Conservation (phyloP, 441 rosid genomes). For the Aleurites moluccanus region DNA sequence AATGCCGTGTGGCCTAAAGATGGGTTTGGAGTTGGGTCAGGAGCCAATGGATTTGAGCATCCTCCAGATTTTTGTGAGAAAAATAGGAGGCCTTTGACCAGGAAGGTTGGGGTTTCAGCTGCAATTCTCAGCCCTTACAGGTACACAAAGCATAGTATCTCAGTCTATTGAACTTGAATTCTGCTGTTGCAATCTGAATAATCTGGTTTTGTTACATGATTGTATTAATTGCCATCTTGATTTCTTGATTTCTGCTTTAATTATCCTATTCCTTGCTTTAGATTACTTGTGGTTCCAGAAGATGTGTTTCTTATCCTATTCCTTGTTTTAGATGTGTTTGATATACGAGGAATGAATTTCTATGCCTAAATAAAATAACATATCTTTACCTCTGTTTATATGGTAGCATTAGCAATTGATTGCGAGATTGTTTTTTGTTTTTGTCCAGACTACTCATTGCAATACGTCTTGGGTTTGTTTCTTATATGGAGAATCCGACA, state of each 20-base stretch:
- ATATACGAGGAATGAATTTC: not conserved
- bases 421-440: not conserved
- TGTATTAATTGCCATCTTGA: too few species aligned
- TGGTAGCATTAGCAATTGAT: conserved; percentile 1
- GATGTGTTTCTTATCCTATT: too few species aligned
- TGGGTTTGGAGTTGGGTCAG: conserved; percentile 61
- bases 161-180: not conserved
- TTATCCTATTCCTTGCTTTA: not conserved
- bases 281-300: not conserved
- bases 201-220: too few species aligned
- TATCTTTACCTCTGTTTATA: not conserved
- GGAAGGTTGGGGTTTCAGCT: conserved; percentile 70
- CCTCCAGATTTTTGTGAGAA: conserved; percentile 70
- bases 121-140: conserved; percentile 89
- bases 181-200: too few species aligned
- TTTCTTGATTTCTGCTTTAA: not conserved
- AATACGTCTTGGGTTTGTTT: conserved; percentile 57
- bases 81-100: conserved; percentile 68
- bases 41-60: conserved; percentile 59
- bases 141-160: conserved; percentile 26
- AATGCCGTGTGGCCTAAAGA: conserved; percentile 94
- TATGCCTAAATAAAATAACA: not conserved
- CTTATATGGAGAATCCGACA: conserved; percentile 77
- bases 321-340: too few species aligned
- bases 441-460: conserved; percentile 55